phyloP scores from a whole-genome alignment of 352 stramenopile genomes.

The Phytophthora sojae region DNA sequence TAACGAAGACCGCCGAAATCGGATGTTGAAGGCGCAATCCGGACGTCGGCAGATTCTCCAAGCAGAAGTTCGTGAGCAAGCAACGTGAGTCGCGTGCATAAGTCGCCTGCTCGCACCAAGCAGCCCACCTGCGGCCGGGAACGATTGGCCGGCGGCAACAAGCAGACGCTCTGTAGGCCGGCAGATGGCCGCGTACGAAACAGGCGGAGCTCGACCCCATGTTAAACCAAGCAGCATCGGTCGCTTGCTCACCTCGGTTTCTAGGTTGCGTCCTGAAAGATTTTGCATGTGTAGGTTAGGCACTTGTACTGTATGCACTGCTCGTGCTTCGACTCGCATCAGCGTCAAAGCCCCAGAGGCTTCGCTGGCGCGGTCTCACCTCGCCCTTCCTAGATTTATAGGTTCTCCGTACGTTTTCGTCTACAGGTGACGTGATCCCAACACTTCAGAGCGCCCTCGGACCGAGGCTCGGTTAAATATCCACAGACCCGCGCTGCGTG shows the following conservation, averaged over 20 bases:
- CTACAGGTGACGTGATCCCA: slow-evolving; percentile 10
- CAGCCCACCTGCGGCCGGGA: slow-evolving; percentile 23
- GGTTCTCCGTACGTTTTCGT: slow-evolving; percentile 21
- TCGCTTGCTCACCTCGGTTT: slow-evolving; percentile 21
- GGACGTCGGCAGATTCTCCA: slow-evolving; percentile 23
- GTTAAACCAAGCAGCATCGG: slow-evolving; percentile 21
- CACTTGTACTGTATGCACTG: no score
- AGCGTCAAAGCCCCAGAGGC: background rate
- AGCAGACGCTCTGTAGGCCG: slow-evolving; percentile 10
- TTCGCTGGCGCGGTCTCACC: background rate
- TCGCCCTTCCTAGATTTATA: slow-evolving; percentile 8
- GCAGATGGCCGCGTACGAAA: slow-evolving; percentile 26
- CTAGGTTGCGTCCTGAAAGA: slow-evolving; percentile 4
- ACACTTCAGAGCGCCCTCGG: background rate
- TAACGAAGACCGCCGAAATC: slow-evolving; percentile 38
- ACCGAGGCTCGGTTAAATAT: background rate
- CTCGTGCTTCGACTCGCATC: background rate
- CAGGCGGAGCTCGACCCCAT: slow-evolving; percentile 3
- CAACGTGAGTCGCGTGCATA: slow-evolving; percentile 18
- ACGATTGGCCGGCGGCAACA: slow-evolving; percentile 33
- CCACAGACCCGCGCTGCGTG: background rate
- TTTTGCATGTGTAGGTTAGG: background rate
- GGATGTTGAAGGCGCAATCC: slow-evolving; percentile 28
- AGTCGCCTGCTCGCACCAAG: slow-evolving; percentile 28
- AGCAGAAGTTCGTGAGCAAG: slow-evolving; percentile 31